These are phyloP conservation scores for Termitomyces eurrhizus DNA, from an alignment of 768 basidiomycete species.

Conservation along the genomic window DNA sequence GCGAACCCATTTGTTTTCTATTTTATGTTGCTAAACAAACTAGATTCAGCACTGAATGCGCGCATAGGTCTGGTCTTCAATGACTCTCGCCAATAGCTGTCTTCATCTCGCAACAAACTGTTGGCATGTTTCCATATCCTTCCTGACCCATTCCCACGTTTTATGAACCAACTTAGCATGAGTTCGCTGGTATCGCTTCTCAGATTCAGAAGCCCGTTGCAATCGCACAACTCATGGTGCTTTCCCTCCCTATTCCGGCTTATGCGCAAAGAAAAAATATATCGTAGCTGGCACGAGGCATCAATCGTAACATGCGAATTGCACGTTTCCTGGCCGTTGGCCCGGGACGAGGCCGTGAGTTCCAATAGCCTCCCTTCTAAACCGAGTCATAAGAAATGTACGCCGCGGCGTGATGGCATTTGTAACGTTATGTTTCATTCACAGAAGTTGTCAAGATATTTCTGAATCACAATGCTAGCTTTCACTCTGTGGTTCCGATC, in stretches of 20 bases:
- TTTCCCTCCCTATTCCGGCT: not conserved
- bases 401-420: too few relatives aligned
- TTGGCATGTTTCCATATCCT: too few relatives aligned
- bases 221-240: not conserved
- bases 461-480: not conserved
- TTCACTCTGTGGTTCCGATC: not conserved
- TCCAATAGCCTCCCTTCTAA: not conserved
- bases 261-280: not conserved
- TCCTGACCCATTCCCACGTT: not conserved
- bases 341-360: too few relatives aligned
- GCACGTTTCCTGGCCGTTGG: not conserved
- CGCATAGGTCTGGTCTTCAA: too few relatives aligned
- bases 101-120: too few relatives aligned
- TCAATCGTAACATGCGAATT: not conserved
- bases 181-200: not conserved
- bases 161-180: not conserved
- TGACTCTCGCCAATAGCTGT: too few relatives aligned
- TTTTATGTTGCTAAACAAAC: too few relatives aligned
- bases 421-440: too few relatives aligned
- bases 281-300: not conserved
- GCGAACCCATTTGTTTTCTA: too few relatives aligned
- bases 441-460: too few relatives aligned
- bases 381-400: not conserved
- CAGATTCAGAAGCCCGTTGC: slow-evolving; percentile 3
- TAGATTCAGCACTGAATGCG: too few relatives aligned